phyloP scores from a whole-genome alignment of 306 rosid genomes.

The Arachis hypogaea region DNA sequence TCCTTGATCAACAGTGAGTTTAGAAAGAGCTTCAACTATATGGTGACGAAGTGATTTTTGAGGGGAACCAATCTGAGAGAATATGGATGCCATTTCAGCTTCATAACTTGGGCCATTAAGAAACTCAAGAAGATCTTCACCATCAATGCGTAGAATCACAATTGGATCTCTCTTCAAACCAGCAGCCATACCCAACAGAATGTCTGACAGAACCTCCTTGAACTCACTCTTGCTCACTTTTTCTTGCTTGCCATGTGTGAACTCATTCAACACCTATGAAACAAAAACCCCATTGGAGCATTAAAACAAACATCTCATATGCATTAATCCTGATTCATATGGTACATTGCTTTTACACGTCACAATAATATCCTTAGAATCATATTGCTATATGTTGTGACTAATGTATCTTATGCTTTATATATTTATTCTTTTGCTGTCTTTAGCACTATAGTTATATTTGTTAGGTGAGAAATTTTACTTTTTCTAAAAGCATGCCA shows the following conservation, averaged over 20 bases:
- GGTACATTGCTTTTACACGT: neutral
- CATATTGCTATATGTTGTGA: neutral
- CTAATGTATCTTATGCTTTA: slow-evolving; percentile 3
- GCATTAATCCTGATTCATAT: neutral
- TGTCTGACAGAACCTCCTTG: slow-evolving; percentile 87
- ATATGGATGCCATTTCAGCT: slow-evolving; percentile 63
- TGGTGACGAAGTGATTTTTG: slow-evolving; percentile 55
- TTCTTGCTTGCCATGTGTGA: slow-evolving; percentile 88
- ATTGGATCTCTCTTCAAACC: slow-evolving; percentile 93
- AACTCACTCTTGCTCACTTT: slow-evolving; percentile 91
- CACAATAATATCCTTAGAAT: neutral
- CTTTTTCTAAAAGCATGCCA: slow-evolving; percentile 39
- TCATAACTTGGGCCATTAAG: slow-evolving; percentile 65
- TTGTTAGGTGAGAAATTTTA: slow-evolving; percentile 34
- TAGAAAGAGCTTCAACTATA: slow-evolving; percentile 66
- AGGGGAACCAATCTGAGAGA: slow-evolving; percentile 53
- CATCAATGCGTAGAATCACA: slow-evolving; percentile 90
- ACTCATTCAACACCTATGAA: slow-evolving; percentile 78
- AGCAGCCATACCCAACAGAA: slow-evolving; percentile 96
- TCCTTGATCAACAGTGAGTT: slow-evolving; percentile 89
- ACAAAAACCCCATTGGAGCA: neutral
- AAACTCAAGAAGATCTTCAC: slow-evolving; percentile 91
- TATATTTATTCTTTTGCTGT: neutral
- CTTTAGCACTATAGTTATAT: neutral
- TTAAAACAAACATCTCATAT: neutral